Base-by-base conservation (phyloP, 192 early-diverging fungal species). In the Umbelopsis isabellina region DNA sequence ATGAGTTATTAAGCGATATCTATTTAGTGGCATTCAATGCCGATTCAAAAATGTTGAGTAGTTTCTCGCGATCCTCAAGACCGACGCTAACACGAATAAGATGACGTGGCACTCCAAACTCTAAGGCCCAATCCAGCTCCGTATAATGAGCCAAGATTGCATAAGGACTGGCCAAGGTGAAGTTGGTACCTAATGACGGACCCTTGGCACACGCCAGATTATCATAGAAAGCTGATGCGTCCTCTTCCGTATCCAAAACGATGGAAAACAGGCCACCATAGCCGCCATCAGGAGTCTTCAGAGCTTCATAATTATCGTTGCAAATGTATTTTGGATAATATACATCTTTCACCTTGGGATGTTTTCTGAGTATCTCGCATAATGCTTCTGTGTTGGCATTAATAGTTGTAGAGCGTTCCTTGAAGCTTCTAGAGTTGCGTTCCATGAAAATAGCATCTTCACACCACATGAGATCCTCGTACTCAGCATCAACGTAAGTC, bases 361-460 rank as follows among this genome's bases (percentile, higher is more conserved):
- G 92, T 11, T 79, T 49, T 0, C 49, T 70, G 72, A 97, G 79
- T 46, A 82, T 86, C 64, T 93, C 91, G 47, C 89, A 92, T 30
- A 97, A 75, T 4, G 77, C 83, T 75, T 95, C 92, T 10, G 96
- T 88, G 68, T 90, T 97, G 55, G 76, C 67, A 77, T 97, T 95
- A 76, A 97, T 94, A 13, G 69, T 80, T 5, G 71, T 53, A 22
- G 93, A 91, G 27, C 97, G 87, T 18, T 86, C 79, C 41, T 85
- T 80, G 83, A 96, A 97, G 25, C 82, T 91, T 61, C 97, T 83
- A 21, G 96, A 97, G 83, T 98, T 98, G 67, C 95, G 86, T 77
- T 98, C 97, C 68, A 98, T 84, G 68, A 97, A 96, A 22, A 98
- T 81, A n/a, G 93, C 92, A 76, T 98, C 97, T 72, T 95, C 94